Evolutionary conservation across 371 early-diverging fungal species (phyloP), one percentile per base, ranked within the genome.

Genomic region (Actinomortierella wolfii): DNA sequence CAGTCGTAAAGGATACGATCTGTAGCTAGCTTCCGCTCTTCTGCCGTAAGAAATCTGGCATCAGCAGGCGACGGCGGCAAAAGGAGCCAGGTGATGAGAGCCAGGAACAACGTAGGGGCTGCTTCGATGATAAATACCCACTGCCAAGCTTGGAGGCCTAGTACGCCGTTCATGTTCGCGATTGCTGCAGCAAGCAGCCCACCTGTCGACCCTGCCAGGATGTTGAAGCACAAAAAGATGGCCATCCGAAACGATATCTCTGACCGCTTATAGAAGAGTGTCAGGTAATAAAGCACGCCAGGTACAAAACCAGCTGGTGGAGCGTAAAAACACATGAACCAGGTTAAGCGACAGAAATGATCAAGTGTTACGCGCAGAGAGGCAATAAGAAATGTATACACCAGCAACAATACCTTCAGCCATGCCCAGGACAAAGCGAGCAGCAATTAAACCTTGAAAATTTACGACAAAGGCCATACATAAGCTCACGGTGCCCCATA

Each of bases 231-330:
- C 58, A 86, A 88, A 61, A 92, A 92, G 34, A 86, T 64, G 3
- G 89, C 88, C 17, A 91, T 80, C 23, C 94, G 86, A 51, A 81
- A 76, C 13, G 91, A 87, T 61, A 85, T 84, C 75, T 94, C 94
- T 14, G 79, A 64, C 2, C 85, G 83, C 40, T 83, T 83, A 62
- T 94, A 94, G 87, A 93, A 94, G 51, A 83, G 86, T 11, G 92
- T 89, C 40, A 93, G 74, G 59, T 89, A 88, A 50, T 82, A 90
- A 9, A 90, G 79, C 24, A 89, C 86, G 21, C 91, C 93, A 13
- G 92, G 93, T 24, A 89, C 88, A 50, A 92, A 86, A 0, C 90
- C 91, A 13, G 90, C 87, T 75, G 52, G 24, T 28, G 52, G 9
- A 63, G 67, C 14, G 67, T 28, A 46, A 63, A 48, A 15, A 65